Evolutionary conservation across 805 yeast species (phyloP), one percentile per base, ranked within the genome.

Genomic region (Hanseniaspora lachancei): DNA sequence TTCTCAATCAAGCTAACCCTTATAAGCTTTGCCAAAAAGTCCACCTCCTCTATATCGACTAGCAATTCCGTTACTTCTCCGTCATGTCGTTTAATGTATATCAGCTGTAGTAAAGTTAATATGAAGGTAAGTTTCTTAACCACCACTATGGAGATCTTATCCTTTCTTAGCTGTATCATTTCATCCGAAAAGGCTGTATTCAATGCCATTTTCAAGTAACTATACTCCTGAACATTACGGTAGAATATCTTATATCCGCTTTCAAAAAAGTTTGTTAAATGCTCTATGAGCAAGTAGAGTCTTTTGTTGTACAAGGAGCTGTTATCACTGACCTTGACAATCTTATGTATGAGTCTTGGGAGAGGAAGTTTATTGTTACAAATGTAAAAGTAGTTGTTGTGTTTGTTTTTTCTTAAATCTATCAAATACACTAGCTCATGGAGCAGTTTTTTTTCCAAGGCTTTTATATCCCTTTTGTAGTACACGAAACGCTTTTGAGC

Each of bases 311-410:
- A 53, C 3, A 29, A 21, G 2, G 32, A 38, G 34, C 34, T 53
- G 40, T 53, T 53, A 9, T 46, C 47, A 3, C 29, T 12, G 10
- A 53, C 21, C 10, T 23, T 9, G 13, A 53, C 24, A 4, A 39
- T 36, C 29, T 53, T 53, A 10, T 46, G 24, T 15, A 53, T 27
- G 41, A 38, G 47, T 18, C 48, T 43, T 7, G 56, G 56, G 2
- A 53, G 47, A 2, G 49, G 56, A 1, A 53, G 15, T 21, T 35
- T 44, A 10, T 46, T 46, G 47, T 46, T 46, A 23, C 56, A 53
- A 12, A 53, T 39, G 34, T 53, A 53, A 15, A 29, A 53, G 34
- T 53, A 53, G 32, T 53, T 53, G 34, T 53, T 53, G n/a, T 21
- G 41, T 18, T 38, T 39, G 27, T 46, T 53, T 32, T 32, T 46